Evolutionary conservation across 2,329 filamentous ascomycete species (phyloP), one percentile per base, ranked within the genome.

Genomic region (Bipolaris cookei): DNA sequence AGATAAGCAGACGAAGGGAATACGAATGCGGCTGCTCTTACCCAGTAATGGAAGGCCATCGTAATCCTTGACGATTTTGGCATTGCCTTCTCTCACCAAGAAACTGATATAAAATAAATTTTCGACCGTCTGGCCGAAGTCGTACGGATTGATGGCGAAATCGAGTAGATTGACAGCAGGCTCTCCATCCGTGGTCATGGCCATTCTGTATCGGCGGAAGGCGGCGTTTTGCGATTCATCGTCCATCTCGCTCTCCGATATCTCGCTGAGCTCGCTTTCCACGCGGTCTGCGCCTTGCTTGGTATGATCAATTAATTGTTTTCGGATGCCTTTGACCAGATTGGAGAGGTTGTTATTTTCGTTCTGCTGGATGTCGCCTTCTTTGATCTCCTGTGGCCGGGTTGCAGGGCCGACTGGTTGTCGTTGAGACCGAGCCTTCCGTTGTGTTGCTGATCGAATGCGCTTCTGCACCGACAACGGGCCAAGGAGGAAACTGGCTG

Each of bases 41-140:
- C 92, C 82, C 46, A 98, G 77, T 20, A 91, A 87, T n/a, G 93
- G 93, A 39, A 97, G 79, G 1, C 85, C 88, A 58, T 89, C 79
- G 11, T 87, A 83, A 69, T 97, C 93, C 54, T 87, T 84, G 3
- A 85, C 82, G n/a, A 99, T 83, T 32, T 86, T 86, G 5, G 92
- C 85, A 58, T 85, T 86, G 10, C 92, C 92, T 77, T 99, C 95
- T 56, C 91, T 87, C 58, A 98, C 92, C 59, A 99, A 79, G 71
- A 99, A 99, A 73, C 91, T 96, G 66, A 97, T 86, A 74, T 98
- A 98, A 76, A 99, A 99, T 68, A 99, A 82, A 68, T 99, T 99
- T 74, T 99, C 95, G 6, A 99, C 88, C 0, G 92, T 97, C 76
- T 99, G 95, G 0, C 91, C 91, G 69, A 98, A 99, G 0, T 92